These are phyloP conservation scores for Phaeosphaeriaceae sp. DNA, from an alignment of 2,329 filamentous ascomycete species.

Conservation along the genomic window DNA sequence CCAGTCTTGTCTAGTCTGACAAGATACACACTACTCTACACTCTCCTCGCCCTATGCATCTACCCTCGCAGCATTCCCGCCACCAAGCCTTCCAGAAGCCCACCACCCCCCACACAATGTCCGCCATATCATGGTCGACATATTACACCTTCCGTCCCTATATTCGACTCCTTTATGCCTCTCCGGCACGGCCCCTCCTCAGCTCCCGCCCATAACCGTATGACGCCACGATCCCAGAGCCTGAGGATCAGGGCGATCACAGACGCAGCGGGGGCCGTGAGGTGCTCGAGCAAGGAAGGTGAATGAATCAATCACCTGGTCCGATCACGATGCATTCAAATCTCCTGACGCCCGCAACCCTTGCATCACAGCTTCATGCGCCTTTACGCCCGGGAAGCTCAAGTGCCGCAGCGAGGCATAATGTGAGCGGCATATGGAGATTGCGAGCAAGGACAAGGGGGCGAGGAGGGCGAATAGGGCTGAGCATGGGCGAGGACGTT, in stretches of 20 bases:
- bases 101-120: not conserved
- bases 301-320: too few relatives aligned
- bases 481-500: not conserved
- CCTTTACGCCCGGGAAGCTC: too few relatives aligned
- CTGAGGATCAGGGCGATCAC: conserved; percentile 1
- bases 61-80: conserved; percentile 3
- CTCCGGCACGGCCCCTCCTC: not conserved
- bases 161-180: not conserved
- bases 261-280: not conserved
- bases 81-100: conserved; percentile 14
- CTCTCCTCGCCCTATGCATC: not conserved
- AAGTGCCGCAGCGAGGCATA: not conserved
- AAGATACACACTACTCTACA: too few relatives aligned
- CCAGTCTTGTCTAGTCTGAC: too few relatives aligned
- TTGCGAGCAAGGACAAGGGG: not conserved
- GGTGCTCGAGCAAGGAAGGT: too few relatives aligned
- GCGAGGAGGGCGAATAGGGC: not conserved
- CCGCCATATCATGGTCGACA: not conserved
- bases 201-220: not conserved
- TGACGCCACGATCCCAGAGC: not conserved
- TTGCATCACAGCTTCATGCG: not conserved
- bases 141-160: not conserved
- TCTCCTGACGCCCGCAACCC: not conserved
- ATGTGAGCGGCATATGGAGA: conserved; percentile 1
- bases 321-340: too few relatives aligned